These are phyloP conservation scores for Phytophthora melonis DNA, from an alignment of 352 stramenopile genomes.

Conservation along the genomic window DNA sequence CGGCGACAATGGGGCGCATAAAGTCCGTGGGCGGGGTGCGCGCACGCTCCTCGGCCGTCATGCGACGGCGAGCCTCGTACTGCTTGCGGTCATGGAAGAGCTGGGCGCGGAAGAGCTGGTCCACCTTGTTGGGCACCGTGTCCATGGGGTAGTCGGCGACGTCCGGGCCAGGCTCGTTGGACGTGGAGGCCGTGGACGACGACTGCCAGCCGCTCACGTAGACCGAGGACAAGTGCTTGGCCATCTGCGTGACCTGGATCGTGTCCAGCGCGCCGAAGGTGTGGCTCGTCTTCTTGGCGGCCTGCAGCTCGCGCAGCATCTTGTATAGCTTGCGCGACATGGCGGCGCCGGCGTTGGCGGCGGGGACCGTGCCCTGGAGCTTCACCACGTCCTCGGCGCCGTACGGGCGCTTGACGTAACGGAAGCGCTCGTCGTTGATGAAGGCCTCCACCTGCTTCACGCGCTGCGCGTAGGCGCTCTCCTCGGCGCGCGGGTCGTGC, in stretches of 20 bases:
- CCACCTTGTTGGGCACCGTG: constrained; percentile 98
- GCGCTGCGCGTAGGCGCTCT: constrained; percentile 67
- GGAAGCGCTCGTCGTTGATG: constrained; percentile 77
- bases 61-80: constrained; percentile 92
- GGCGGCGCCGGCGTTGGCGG: constrained; percentile 53
- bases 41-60: constrained; percentile 82
- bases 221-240: constrained; percentile 94
- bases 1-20: constrained; percentile 96
- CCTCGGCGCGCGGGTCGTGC: constrained; percentile 65
- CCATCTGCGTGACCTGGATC: constrained; percentile 96
- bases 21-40: constrained; percentile 94
- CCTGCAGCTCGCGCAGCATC: constrained; percentile 86
- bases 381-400: constrained; percentile 87
- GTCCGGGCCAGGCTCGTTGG: constrained; percentile 96
- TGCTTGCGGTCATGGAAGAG: constrained; percentile 98
- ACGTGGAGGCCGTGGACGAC: constrained; percentile 93
- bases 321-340: constrained; percentile 90
- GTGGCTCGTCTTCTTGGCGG: constrained; percentile 82
- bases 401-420: constrained; percentile 85
- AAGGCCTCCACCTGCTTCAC: constrained; percentile 82
- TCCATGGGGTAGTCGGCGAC: constrained; percentile 99
- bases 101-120: constrained; percentile 98
- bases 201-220: constrained; percentile 99
- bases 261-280: constrained; percentile 93
- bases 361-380: constrained; percentile 79